A percentile compares a stretch with the other conserved stretches of the same genome.
These are phyloP conservation scores for Candida dajiaensis DNA, from an alignment of 805 yeast genomes.

Conservation along the genomic window DNA sequence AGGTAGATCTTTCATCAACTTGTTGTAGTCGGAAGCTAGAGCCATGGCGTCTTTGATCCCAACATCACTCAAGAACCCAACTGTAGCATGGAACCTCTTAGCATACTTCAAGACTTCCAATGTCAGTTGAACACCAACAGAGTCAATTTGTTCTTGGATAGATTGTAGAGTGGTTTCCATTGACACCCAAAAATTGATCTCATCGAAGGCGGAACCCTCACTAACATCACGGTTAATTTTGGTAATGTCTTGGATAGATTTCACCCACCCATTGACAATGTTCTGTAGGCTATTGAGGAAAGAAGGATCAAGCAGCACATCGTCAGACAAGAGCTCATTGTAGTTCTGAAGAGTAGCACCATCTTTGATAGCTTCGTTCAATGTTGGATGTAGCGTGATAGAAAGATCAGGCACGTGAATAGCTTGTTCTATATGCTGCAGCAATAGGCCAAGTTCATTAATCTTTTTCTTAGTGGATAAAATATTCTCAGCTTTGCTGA, in stretches of 20 bases:
- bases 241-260: constrained; percentile 52
- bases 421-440: constrained; percentile 62
- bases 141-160: constrained; percentile 51
- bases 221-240: constrained; percentile 44
- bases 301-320: constrained; percentile 40
- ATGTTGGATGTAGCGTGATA: constrained; percentile 43
- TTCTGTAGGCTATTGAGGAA: constrained; percentile 66
- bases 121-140: constrained; percentile 49
- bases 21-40: constrained; percentile 49
- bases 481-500: constrained; percentile 29
- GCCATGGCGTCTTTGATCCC: constrained; percentile 52
- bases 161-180: constrained; percentile 55
- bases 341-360: constrained; percentile 26
- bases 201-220: constrained; percentile 57
- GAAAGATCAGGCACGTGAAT: constrained; percentile 63
- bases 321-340: constrained; percentile 28
- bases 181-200: constrained; percentile 72
- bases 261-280: constrained; percentile 70
- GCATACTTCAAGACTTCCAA: constrained; percentile 58
- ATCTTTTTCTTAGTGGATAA: constrained; percentile 53
- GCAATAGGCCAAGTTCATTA: constrained; percentile 58
- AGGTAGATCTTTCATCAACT: constrained; percentile 66
- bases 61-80: constrained; percentile 66
- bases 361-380: constrained; percentile 34
- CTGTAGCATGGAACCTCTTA: constrained; percentile 74